Evolutionary conservation across 1,139 yeast species (phyloP), one percentile per base, ranked within the genome.

Genomic region (Kazachstania sp.): DNA sequence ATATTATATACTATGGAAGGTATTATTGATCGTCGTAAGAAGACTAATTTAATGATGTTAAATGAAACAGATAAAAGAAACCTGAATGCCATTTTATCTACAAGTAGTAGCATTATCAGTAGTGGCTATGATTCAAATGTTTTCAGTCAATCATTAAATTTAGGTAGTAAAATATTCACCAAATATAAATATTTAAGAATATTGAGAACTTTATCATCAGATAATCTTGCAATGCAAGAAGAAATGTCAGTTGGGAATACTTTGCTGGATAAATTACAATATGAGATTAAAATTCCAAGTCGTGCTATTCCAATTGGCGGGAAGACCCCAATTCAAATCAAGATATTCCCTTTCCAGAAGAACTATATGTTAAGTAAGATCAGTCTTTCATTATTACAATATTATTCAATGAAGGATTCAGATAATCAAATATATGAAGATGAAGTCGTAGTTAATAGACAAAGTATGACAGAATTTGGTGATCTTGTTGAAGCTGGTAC

Each of bases 201-300:
- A 49, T 63, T 77, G 29, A 66, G 86, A 54, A 78, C 84, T 1
- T 64, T 80, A 41, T 73, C 80, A 35, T 74, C 76, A 11, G 73
- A 75, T 47, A 73, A 72, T 55, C 54, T 79, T 48, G 70, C 73
- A 29, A 63, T 78, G 44, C 69, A 72, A 23, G 83, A 81, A 56
- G 77, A 76, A 37, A 72, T 81, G 47, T 77, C 78, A 35, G 75
- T 82, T 43, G 77, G 75, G 40, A 80, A 79, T 55, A 73, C 78
- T 8, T 81, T 86, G 84, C 77, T 82, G 0, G 76, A 76, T 3
- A 81, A 80, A 56, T 69, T 82, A 16, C 86, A 82, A 56, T 83
- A 83, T 57, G 75, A 73, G 47, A 81, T 83, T 4, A 67, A 71
- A 37, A 62, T 82, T 16, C 77, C 78, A 0, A 73, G 74, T 44